Base-by-base conservation (phyloP, 352 stramenopile species). In the Globisporangium mamillatum region DNA sequence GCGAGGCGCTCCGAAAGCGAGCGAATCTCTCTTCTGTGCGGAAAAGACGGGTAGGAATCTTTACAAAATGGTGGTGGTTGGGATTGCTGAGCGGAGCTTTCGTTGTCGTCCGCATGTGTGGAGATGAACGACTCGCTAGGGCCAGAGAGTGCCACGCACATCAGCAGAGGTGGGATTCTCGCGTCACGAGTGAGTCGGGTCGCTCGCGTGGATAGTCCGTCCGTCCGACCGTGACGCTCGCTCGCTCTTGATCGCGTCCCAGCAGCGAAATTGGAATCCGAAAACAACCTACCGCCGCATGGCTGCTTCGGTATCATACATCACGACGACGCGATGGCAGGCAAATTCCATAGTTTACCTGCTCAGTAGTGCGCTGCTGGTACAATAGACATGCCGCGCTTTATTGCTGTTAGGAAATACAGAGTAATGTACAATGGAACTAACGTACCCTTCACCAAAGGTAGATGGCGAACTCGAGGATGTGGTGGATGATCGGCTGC, bases 391-490 rank as follows among this genome's bases (percentile, higher is more conserved):
- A 41, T 41, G 36, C 36, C 9, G 36, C 8, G 9, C 36, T 41
- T 16, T 38, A 38, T 38, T 38, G 32, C 32, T 24, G 18, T 24
- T 12, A 52, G 6, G 44, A 22, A 22, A 22, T 50, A 10, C 6
- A 9, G 5, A 24, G 6, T 24, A 52, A 52, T 12, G 36, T 41
- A 41, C 9, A 41, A 14, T 32, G 29, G 29, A 32, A 32, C 29
- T 32, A 32, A 32, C 29, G 29, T 8, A 20, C 6, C 41, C n/a
- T 24, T 32, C 29, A 91, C 80, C 79, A 90, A 1, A 89, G 75
- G 60, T 77, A 88, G 29, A 88, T 64, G n/a, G 81, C 84, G 54
- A 75, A 88, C 62, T 87, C 77, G 50, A 89, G 63, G 64, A 91
- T 84, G 60, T 78, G 81, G 6, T 71, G 63, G 24, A 90, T 46